phyloP scores from a whole-genome alignment of 768 basidiomycete genomes.

The Daedaleopsis sinensis region DNA sequence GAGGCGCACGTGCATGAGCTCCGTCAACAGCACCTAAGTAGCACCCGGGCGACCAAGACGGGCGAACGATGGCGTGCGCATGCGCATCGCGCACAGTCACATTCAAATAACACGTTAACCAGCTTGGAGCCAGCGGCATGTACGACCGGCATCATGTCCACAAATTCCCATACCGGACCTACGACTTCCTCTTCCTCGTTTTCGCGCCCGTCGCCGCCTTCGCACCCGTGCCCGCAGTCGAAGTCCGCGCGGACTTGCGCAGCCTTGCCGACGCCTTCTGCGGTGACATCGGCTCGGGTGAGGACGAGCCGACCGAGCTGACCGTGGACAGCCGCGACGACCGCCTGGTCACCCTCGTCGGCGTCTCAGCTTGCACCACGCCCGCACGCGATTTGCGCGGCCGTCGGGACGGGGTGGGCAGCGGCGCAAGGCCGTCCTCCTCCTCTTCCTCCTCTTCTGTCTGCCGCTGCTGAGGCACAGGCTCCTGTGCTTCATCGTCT shows the following conservation, averaged over 20 bases:
- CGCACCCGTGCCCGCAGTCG: constrained; percentile 9
- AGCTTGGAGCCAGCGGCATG: too few relatives aligned
- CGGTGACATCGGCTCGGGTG: constrained; percentile 34
- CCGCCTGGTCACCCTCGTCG: constrained; percentile 35
- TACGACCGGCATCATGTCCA: background rate
- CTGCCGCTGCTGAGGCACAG: constrained; percentile 20
- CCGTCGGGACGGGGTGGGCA: constrained; percentile 28
- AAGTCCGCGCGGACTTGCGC: constrained; percentile 15
- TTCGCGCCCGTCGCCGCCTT: constrained; percentile 23
- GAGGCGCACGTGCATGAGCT: too few relatives aligned
- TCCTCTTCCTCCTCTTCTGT: constrained; percentile 34
- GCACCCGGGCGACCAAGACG: too few relatives aligned
- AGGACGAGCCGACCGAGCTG: constrained; percentile 32
- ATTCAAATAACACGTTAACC: background rate
- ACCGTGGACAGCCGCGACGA: constrained; percentile 43
- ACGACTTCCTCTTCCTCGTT: constrained; percentile 34
- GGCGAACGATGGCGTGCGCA: too few relatives aligned
- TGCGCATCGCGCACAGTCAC: too few relatives aligned
- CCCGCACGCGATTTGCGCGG: constrained; percentile 26
- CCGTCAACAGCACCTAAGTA: too few relatives aligned
- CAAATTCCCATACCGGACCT: background rate
- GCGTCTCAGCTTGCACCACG: constrained; percentile 22
- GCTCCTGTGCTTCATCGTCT: background rate
- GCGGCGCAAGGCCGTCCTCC: constrained; percentile 37
- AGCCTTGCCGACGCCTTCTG: constrained; percentile 21